Percentiles rank a stretch among this genome's conserved stretches.
Conservation (phyloP, 2,329 filamentous ascomycete species). For the Phialocephala subalpina region DNA sequence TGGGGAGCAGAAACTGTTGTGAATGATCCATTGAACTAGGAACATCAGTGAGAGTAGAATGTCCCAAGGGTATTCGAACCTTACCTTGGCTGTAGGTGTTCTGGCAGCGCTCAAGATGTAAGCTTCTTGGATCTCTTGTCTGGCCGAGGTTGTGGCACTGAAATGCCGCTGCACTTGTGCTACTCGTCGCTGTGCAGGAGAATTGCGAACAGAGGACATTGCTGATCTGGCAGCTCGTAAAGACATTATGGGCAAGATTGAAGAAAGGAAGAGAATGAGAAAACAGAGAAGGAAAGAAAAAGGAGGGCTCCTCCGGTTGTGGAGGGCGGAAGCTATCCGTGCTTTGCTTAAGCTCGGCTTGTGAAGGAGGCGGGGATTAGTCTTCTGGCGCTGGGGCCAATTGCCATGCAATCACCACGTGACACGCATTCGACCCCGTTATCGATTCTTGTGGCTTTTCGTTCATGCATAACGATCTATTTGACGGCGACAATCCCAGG, state of each 20-base stretch:
- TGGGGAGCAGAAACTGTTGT: conserved; percentile 83
- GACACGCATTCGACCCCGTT: conserved; percentile 6
- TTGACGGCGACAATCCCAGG: conserved; percentile 1
- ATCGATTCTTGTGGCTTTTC: conserved; percentile 13
- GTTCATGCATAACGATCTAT: conserved; percentile 12
- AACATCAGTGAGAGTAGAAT: conserved; percentile 12
- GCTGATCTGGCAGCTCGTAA: conserved; percentile 34
- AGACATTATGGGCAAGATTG: conserved; percentile 41
- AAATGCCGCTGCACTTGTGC: conserved; percentile 58
- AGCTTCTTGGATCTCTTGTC: conserved; percentile 82
- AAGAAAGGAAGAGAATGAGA: conserved; percentile 4
- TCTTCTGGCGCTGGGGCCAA: neutral
- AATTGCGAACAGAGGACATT: conserved; percentile 36
- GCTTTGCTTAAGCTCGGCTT: conserved; percentile 16
- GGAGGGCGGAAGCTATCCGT: conserved; percentile 10
- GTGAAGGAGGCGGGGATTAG: conserved; percentile 12
- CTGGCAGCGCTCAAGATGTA: conserved; percentile 92
- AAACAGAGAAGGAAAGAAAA: neutral
- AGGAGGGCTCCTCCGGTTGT: neutral
- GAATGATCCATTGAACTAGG: conserved; percentile 94
- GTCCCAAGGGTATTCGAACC: neutral
- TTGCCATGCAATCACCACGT: conserved; percentile 20
- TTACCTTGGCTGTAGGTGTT: conserved; percentile 88
- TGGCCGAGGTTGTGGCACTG: conserved; percentile 54
- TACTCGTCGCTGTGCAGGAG: conserved; percentile 48